Evolutionary conservation across 1,284 basidiomycete species (phyloP).

Genomic region (Malassezia restricta): DNA sequence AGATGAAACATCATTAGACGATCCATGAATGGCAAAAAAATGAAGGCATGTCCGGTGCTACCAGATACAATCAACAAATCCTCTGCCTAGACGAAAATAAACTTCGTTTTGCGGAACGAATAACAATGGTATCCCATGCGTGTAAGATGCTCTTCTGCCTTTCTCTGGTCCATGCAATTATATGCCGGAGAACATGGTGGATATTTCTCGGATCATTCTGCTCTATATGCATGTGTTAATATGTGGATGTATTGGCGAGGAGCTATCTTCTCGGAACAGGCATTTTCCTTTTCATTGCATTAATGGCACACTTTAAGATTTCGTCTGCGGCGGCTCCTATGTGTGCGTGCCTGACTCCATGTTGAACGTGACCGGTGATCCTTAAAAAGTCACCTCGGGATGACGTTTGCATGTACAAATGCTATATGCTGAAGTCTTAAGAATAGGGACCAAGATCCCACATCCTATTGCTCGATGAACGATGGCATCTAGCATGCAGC

Average conservation of each 20-base stretch:
- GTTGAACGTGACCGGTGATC: slow-evolving; percentile 62
- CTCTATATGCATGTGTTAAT: slow-evolving; percentile 49
- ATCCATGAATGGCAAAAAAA: slow-evolving; percentile 73
- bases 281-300: slow-evolving; percentile 57
- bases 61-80: slow-evolving; percentile 49
- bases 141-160: slow-evolving; percentile 50
- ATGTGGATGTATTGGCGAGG: slow-evolving; percentile 9
- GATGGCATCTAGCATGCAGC: slow-evolving; percentile 73
- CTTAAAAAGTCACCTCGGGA: slow-evolving; percentile 59
- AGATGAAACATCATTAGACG: slow-evolving; percentile 61
- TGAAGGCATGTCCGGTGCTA: slow-evolving; percentile 50
- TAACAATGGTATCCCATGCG: slow-evolving; percentile 55
- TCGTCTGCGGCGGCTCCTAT: slow-evolving; percentile 55
- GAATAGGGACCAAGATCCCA: not conserved
- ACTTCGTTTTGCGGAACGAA: slow-evolving; percentile 56
- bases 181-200: slow-evolving; percentile 59
- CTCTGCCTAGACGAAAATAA: slow-evolving; percentile 48
- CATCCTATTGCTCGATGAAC: slow-evolving; percentile 49
- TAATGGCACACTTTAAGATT: slow-evolving; percentile 62
- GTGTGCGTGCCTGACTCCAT: slow-evolving; percentile 50
- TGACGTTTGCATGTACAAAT: slow-evolving; percentile 64
- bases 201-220: slow-evolving; percentile 52
- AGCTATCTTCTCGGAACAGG: slow-evolving; percentile 32
- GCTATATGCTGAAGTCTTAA: slow-evolving; percentile 51
- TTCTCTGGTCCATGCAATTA: slow-evolving; percentile 37